Percentiles rank a stretch among this genome's conserved stretches.
These are phyloP conservation scores for Cochlearia excelsa DNA, from an alignment of 345 rosid genomes.

Conservation along the genomic window DNA sequence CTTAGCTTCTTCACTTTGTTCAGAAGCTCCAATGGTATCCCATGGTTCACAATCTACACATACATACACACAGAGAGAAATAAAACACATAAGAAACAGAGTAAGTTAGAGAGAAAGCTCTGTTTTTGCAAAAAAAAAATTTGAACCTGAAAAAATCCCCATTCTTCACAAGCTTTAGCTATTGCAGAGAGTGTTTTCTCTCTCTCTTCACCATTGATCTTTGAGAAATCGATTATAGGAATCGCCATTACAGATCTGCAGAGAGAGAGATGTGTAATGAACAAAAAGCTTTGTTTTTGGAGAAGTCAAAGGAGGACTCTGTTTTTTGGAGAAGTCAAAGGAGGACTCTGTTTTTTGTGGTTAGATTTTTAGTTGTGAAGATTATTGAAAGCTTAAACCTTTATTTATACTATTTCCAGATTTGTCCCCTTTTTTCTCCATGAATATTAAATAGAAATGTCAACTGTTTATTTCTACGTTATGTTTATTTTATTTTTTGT, in stretches of 20 bases:
- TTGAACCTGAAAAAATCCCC: conserved; percentile 93
- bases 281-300: conserved; percentile 26
- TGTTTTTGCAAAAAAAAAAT: background rate
- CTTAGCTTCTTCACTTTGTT: conserved; percentile 68
- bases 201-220: conserved; percentile 67
- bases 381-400: conserved; percentile 16
- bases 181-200: conserved; percentile 60
- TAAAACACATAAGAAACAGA: background rate
- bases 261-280: background rate
- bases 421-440: background rate
- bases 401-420: conserved; percentile 26
- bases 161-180: conserved; percentile 73
- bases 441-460: conserved; percentile 12
- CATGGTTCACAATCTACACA: conserved; percentile 75
- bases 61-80: background rate
- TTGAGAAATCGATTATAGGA: conserved; percentile 89
- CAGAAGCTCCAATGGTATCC: conserved; percentile 64
- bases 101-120: background rate
- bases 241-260: conserved; percentile 54
- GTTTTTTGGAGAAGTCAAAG: conserved; percentile 24
- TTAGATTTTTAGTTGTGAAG: conserved; percentile 30
- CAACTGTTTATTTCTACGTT: conserved; percentile 25
- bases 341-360: conserved; percentile 25
- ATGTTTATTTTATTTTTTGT: background rate
- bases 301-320: conserved; percentile 28